Percentiles rank a stretch among this genome's conserved stretches.
Evolutionary conservation across 495 filamentous ascomycete species (phyloP).

Genomic region (Penicillium pancosmium): DNA sequence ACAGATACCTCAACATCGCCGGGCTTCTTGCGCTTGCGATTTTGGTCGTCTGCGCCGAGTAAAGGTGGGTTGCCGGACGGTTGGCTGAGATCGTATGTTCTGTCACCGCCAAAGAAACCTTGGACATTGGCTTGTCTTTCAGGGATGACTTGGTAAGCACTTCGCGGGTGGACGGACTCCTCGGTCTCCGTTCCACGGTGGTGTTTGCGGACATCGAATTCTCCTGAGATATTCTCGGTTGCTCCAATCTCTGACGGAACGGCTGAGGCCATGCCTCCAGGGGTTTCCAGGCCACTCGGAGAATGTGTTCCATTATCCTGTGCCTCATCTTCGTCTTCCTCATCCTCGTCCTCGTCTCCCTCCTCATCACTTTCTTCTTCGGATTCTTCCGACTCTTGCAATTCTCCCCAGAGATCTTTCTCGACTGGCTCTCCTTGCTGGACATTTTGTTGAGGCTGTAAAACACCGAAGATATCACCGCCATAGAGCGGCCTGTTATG

Average conservation of each 20-base stretch:
- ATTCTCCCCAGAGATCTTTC: slow-evolving; percentile 87
- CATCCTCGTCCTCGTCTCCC: slow-evolving; percentile 74
- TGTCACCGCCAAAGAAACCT: slow-evolving; percentile 95
- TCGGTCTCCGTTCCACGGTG: slow-evolving; percentile 87
- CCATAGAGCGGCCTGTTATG: slow-evolving; percentile 88
- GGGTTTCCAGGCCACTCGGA: slow-evolving; percentile 77
- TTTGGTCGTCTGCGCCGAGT: slow-evolving; percentile 79
- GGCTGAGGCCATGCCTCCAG: slow-evolving; percentile 75
- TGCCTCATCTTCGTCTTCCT: slow-evolving; percentile 68
- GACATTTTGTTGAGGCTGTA: slow-evolving; percentile 62
- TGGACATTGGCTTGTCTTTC: slow-evolving; percentile 81
- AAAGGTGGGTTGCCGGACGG: slow-evolving; percentile 61
- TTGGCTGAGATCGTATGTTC: slow-evolving; percentile 79
- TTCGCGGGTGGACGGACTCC: slow-evolving; percentile 70
- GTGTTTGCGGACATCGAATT: slow-evolving; percentile 90
- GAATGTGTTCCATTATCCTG: slow-evolving; percentile 69
- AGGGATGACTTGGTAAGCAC: slow-evolving; percentile 86
- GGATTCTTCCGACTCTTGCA: slow-evolving; percentile 81
- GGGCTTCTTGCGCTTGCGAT: slow-evolving; percentile 87
- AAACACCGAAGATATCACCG: slow-evolving; percentile 88
- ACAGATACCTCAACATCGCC: slow-evolving; percentile 93
- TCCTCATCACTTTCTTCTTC: slow-evolving; percentile 78
- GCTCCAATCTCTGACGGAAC: slow-evolving; percentile 77
- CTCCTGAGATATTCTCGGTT: slow-evolving; percentile 74
- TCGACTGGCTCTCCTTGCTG: slow-evolving; percentile 81